phyloP scores from a whole-genome alignment of 192 early-diverging fungal genomes.

The Neocallimastix lanati region DNA sequence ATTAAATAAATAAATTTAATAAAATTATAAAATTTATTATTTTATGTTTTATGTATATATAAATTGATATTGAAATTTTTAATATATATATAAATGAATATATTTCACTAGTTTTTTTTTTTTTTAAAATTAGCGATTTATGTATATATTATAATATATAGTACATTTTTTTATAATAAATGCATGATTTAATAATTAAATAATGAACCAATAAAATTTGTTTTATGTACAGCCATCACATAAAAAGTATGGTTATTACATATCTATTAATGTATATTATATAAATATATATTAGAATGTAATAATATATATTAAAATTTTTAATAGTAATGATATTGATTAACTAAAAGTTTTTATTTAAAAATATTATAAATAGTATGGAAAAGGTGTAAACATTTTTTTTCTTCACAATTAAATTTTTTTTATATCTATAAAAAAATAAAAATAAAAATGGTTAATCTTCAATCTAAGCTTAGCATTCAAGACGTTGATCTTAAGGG shows the following conservation, averaged over 20 bases:
- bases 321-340: background rate
- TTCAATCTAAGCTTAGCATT: slow-evolving; percentile 58
- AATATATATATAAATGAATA: too few species aligned
- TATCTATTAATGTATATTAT: background rate
- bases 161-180: background rate
- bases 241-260: too few species aligned
- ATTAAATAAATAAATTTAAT: too few species aligned
- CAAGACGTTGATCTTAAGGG: slow-evolving; percentile 59
- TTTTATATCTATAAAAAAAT: background rate
- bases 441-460: background rate
- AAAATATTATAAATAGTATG: background rate
- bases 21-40: too few species aligned
- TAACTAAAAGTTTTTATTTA: background rate
- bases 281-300: background rate
- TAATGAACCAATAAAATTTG: background rate
- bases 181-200: background rate
- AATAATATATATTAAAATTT: background rate
- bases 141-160: too few species aligned
- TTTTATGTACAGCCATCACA: background rate
- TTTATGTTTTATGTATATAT: too few species aligned
- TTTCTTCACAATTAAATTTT: background rate
- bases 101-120: too few species aligned
- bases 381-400: background rate
- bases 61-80: too few species aligned
- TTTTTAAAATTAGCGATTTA: too few species aligned